Percentiles rank a stretch among this genome's conserved stretches.
These are phyloP conservation scores for Trichoderma virens DNA, from an alignment of 495 filamentous ascomycete genomes.

Conservation along the genomic window DNA sequence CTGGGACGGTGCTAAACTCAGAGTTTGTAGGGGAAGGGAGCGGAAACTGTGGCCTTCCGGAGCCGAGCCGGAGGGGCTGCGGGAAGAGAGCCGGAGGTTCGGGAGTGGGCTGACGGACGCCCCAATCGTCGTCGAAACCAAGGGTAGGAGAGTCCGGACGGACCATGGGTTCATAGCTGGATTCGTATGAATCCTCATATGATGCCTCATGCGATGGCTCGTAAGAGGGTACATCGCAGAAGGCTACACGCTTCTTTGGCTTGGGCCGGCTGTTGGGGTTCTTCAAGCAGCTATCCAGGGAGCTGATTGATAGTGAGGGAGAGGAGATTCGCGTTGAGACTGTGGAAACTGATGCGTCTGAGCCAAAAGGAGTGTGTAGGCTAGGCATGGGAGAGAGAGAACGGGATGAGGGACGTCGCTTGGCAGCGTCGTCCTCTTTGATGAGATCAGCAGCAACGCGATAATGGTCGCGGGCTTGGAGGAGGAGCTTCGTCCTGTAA, in stretches of 20 bases:
- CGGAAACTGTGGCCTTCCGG: neutral
- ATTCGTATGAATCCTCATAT: neutral
- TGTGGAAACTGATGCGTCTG: slow-evolving; percentile 36
- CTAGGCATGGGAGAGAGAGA: slow-evolving; percentile 31
- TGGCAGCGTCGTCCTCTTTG: slow-evolving; percentile 28
- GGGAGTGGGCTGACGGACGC: neutral
- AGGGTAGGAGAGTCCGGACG: slow-evolving; percentile 40
- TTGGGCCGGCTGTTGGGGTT: slow-evolving; percentile 6
- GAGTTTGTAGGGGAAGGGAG: slow-evolving; percentile 2
- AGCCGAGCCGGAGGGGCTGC: neutral
- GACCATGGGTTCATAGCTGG: slow-evolving; percentile 33
- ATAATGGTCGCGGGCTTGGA: slow-evolving; percentile 42
- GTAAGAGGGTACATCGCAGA: slow-evolving; percentile 23
- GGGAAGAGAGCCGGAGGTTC: slow-evolving; percentile 15
- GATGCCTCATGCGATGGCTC: neutral
- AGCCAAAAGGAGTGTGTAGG: slow-evolving; percentile 36
- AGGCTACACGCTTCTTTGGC: slow-evolving; percentile 46
- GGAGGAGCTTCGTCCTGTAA: slow-evolving; percentile 37
- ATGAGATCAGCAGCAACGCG: slow-evolving; percentile 33
- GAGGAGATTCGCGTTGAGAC: slow-evolving; percentile 34
- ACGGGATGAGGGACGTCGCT: slow-evolving; percentile 25
- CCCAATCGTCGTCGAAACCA: slow-evolving; percentile 32
- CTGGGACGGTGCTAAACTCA: slow-evolving; percentile 10
- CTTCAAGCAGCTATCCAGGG: slow-evolving; percentile 26
- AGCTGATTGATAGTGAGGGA: slow-evolving; percentile 34